These are phyloP conservation scores for Russula dissimulans DNA, from an alignment of 768 basidiomycete genomes.

Conservation along the genomic window DNA sequence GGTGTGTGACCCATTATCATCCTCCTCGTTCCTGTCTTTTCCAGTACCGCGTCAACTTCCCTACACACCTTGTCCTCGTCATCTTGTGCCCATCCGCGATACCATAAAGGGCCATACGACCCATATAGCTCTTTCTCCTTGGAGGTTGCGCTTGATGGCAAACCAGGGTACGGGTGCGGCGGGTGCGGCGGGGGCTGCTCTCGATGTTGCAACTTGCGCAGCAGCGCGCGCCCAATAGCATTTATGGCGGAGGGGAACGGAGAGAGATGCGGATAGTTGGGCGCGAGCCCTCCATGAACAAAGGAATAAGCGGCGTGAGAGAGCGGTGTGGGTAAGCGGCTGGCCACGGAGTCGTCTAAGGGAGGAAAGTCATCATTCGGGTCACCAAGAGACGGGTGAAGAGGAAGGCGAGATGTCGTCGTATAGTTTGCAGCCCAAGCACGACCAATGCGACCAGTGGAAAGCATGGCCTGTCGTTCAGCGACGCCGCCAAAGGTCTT, in stretches of 20 bases:
- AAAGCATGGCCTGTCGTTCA: slow-evolving; percentile 63
- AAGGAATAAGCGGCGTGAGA: slow-evolving; percentile 82
- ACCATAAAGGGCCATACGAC: slow-evolving; percentile 84
- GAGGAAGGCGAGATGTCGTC: slow-evolving; percentile 68
- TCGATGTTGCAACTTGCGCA: slow-evolving; percentile 59
- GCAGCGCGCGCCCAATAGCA: slow-evolving; percentile 54
- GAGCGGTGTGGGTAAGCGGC: slow-evolving; percentile 32
- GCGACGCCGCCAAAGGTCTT: slow-evolving; percentile 68
- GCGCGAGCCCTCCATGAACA: slow-evolving; percentile 86
- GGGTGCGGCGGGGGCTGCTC: slow-evolving; percentile 74
- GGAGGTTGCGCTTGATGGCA: slow-evolving; percentile 54
- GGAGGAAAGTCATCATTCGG: slow-evolving; percentile 46
- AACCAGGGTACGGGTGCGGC: slow-evolving; percentile 60
- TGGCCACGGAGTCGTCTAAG: slow-evolving; percentile 33
- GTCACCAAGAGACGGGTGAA: slow-evolving; percentile 60
- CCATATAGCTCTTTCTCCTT: slow-evolving; percentile 69
- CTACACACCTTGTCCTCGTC: slow-evolving; percentile 59
- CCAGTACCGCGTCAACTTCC: slow-evolving; percentile 60
- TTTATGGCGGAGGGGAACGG: slow-evolving; percentile 87
- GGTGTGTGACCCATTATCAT: slow-evolving; percentile 99
- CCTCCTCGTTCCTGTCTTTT: slow-evolving; percentile 70
- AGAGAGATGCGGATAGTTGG: slow-evolving; percentile 59
- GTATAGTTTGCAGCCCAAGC: slow-evolving; percentile 85
- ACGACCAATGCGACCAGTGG: slow-evolving; percentile 66
- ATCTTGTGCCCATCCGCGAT: slow-evolving; percentile 83